Evolutionary conservation across 2,329 filamentous ascomycete species (phyloP).

Genomic region (Aspergillus calidoustus): DNA sequence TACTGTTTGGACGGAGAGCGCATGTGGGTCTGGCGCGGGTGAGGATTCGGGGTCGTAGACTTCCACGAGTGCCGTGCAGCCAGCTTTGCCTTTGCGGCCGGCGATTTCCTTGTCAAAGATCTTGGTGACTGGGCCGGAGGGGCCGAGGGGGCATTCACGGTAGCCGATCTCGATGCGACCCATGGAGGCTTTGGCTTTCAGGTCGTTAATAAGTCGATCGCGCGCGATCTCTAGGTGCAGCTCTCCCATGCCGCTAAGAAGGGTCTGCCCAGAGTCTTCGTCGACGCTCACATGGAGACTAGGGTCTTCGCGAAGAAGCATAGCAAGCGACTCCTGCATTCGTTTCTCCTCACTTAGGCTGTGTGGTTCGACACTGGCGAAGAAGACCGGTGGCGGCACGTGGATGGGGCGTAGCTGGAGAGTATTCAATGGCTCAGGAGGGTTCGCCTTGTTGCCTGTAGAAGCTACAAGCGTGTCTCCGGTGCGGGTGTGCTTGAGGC

Average conservation of each 20-base stretch:
- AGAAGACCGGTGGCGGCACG: conserved; percentile 93
- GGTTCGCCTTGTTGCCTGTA: conserved; percentile 64
- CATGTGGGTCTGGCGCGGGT: conserved; percentile 25
- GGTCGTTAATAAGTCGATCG: conserved; percentile 83
- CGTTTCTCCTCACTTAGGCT: conserved; percentile 78
- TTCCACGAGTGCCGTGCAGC: conserved; percentile 70
- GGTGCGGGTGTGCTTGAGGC: conserved; percentile 87
- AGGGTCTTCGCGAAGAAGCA: conserved; percentile 88
- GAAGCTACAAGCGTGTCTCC: conserved; percentile 89
- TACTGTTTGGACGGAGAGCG: conserved; percentile 49
- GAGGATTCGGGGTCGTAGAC: conserved; percentile 54
- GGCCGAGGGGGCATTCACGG: conserved; percentile 73
- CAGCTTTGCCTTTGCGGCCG: conserved; percentile 77
- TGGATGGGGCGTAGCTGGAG: conserved; percentile 86
- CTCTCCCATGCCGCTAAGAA: conserved; percentile 94
- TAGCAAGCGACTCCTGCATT: conserved; percentile 74
- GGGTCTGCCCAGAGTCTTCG: conserved; percentile 89
- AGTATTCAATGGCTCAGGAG: conserved; percentile 70
- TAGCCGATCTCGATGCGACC: conserved; percentile 95
- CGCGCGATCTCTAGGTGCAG: conserved; percentile 92
- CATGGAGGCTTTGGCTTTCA: conserved; percentile 84
- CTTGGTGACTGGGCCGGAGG: conserved; percentile 62
- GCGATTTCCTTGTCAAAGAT: conserved; percentile 80
- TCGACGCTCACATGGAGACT: conserved; percentile 84
- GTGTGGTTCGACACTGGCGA: conserved; percentile 86